Evolutionary conservation across 148 eudicot species (phyloP).

Genomic region (Silene conica): DNA sequence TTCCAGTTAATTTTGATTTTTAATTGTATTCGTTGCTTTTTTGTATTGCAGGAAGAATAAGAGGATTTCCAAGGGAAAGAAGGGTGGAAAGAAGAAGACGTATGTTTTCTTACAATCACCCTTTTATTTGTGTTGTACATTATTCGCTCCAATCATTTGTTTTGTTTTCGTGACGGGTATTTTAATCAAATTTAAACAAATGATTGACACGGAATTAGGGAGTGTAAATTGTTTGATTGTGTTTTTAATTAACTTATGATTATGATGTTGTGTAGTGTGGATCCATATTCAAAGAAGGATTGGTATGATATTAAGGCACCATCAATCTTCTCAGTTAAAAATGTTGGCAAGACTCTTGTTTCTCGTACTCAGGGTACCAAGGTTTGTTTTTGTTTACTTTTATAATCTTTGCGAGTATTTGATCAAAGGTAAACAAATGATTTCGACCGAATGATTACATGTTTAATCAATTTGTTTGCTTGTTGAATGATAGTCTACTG

Average conservation of each 20-base stretch:
- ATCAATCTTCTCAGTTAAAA: conserved; percentile 33
- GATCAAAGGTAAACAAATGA: no score
- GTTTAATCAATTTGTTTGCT: no score
- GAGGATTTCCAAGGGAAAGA: conserved; percentile 65
- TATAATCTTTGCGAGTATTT: no score
- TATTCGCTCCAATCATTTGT: background rate
- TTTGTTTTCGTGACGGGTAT: no score
- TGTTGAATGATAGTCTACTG: no score
- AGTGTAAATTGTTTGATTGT: background rate
- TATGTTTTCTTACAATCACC: conserved; percentile 9
- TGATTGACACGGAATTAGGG: no score
- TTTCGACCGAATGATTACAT: no score
- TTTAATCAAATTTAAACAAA: no score
- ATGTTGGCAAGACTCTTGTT: conserved; percentile 43
- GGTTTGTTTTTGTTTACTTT: conserved; percentile 12
- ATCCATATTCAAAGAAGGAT: conserved; percentile 45
- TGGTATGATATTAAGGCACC: conserved; percentile 47
- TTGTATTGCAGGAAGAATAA: conserved; percentile 44
- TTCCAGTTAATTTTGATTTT: no score
- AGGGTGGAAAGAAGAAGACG: conserved; percentile 70
- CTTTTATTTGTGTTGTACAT: background rate
- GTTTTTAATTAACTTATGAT: background rate
- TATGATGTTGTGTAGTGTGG: conserved; percentile 15
- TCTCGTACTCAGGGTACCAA: conserved; percentile 55
- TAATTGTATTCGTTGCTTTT: background rate